A percentile compares a stretch with the other conserved stretches of the same genome.
phyloP scores from a whole-genome alignment of 148 eudicot genomes.

The Chenopodium berlandieri region DNA sequence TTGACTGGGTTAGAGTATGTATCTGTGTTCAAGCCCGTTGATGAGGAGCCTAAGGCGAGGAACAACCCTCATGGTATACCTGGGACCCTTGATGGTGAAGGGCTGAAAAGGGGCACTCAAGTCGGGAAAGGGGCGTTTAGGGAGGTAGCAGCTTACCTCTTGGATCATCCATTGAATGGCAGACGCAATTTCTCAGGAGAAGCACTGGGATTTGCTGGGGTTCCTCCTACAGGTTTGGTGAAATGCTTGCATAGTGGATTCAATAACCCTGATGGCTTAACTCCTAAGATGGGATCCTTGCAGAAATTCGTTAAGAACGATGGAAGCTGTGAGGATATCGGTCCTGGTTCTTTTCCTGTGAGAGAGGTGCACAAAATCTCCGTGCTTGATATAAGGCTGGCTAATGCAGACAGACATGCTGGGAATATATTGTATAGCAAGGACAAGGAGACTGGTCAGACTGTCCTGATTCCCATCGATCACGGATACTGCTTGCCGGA shows the following conservation, averaged over 20 bases:
- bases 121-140: constrained; percentile 93
- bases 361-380: constrained; percentile 92
- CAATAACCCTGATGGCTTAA: constrained; percentile 57
- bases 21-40: constrained; percentile 89
- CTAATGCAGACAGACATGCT: constrained; percentile 95
- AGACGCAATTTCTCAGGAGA: constrained; percentile 62
- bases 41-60: constrained; percentile 91
- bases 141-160: constrained; percentile 82
- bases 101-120: constrained; percentile 86
- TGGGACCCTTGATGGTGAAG: constrained; percentile 78
- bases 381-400: constrained; percentile 88
- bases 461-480: constrained; percentile 73
- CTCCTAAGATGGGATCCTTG: constrained; percentile 69
- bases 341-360: constrained; percentile 72
- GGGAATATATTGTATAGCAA: constrained; percentile 79
- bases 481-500: constrained; percentile 98
- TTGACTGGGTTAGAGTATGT: constrained; percentile 56
- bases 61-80: constrained; percentile 87
- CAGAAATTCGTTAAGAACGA: constrained; percentile 78
- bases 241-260: constrained; percentile 67
- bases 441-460: constrained; percentile 54
- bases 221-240: constrained; percentile 77
- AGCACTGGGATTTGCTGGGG: constrained; percentile 75
- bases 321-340: constrained; percentile 98
- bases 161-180: constrained; percentile 82